phyloP scores from a whole-genome alignment of 2,329 filamentous ascomycete species.

The Monilinia polystroma region DNA sequence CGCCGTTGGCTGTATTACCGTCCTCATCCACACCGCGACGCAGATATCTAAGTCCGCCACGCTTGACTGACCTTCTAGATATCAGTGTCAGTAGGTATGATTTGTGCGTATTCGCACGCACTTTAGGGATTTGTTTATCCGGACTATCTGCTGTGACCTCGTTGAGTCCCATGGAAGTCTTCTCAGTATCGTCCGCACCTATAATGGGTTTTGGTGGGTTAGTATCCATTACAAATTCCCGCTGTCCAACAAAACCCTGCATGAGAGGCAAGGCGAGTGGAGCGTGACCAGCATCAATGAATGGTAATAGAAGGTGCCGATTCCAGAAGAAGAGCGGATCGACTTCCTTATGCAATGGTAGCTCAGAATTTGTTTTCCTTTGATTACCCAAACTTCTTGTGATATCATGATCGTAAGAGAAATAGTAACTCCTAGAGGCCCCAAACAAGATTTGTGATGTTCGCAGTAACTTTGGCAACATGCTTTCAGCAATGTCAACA shows the following conservation, averaged over 20 bases:
- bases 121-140: constrained; percentile 23
- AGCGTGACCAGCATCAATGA: constrained; percentile 72
- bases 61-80: constrained; percentile 81
- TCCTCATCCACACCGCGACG: constrained; percentile 88
- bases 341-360: constrained; percentile 68
- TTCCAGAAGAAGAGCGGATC: constrained; percentile 94
- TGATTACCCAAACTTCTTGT: constrained; percentile 61
- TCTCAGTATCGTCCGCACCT: constrained; percentile 49
- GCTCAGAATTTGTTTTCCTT: constrained; percentile 46
- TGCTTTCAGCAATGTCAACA: constrained; percentile 33
- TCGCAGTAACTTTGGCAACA: constrained; percentile 81
- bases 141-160: constrained; percentile 41
- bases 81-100: constrained; percentile 73
- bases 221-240: constrained; percentile 70
- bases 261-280: constrained; percentile 76
- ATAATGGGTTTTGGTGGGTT: constrained; percentile 48
- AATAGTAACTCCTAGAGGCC: constrained; percentile 83
- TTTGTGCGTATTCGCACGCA: constrained; percentile 27
- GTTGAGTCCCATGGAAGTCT: constrained; percentile 45
- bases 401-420: constrained; percentile 91
- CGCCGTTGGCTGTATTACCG: constrained; percentile 82
- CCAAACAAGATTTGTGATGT: constrained; percentile 84
- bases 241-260: constrained; percentile 92
- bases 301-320: constrained; percentile 66
- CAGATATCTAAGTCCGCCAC: constrained; percentile 86